Conservation (phyloP, 306 rosid genomes). For the Cotoneaster glaucophyllus region DNA sequence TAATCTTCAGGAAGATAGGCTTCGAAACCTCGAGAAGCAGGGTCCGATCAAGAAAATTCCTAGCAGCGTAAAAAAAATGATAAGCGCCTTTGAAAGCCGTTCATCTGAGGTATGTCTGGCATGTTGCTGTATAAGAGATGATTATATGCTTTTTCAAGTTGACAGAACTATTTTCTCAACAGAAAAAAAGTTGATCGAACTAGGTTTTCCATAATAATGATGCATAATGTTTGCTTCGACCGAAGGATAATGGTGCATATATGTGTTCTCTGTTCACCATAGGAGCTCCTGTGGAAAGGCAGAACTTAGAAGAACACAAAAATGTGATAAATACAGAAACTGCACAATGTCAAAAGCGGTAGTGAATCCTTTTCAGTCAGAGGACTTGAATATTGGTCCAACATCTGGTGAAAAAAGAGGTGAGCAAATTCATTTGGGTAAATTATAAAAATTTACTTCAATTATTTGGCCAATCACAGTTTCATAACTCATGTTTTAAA, state of each 20-base stretch:
- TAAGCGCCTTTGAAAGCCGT: conserved; percentile 67
- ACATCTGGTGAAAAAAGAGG: conserved; percentile 6
- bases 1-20: conserved; percentile 12
- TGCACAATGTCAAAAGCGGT: conserved; percentile 2
- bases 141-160: too few species aligned
- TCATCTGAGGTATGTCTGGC: conserved; percentile 52
- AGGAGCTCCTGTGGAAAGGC: conserved; percentile 16
- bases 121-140: neutral
- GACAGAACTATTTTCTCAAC: too few species aligned
- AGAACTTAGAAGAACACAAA: conserved; percentile 14
- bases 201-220: too few species aligned
- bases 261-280: too few species aligned
- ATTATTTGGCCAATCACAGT: too few species aligned
- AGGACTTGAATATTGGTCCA: conserved; percentile 14
- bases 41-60: conserved; percentile 25
- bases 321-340: conserved; percentile 7
- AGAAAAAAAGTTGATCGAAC: too few species aligned
- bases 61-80: conserved; percentile 59
- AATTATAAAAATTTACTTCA: too few species aligned
- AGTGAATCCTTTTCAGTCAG: conserved; percentile 9
- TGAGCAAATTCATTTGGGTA: conserved; percentile 16
- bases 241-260: too few species aligned
- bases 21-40: conserved; percentile 11
- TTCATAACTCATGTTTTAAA: too few species aligned
- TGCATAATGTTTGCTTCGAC: conserved; percentile 12